Base-by-base conservation (phyloP, 1,139 yeast species). In the Groenewaldozyma sp. region DNA sequence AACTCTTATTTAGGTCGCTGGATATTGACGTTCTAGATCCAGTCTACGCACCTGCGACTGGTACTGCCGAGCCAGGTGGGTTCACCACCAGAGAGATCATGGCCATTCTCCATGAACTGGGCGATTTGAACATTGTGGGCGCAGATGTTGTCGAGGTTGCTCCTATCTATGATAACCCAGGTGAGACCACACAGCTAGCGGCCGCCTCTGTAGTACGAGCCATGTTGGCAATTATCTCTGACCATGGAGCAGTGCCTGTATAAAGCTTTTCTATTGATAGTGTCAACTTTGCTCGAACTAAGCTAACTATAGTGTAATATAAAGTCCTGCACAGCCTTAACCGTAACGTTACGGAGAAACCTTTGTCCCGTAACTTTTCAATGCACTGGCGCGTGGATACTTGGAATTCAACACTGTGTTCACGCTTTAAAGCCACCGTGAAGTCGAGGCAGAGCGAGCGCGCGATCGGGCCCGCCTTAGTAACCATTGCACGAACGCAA, bases 61-160 rank as follows among this genome's bases (percentile, higher is more conserved):
- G 93, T 3, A 82, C 93, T 2, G 81, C 78, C 46, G 93, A 82
- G 60, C 78, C 83, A 2, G 93, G 93, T 42, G 93, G 93, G 41
- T 73, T 81, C 69, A 63, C 82, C 38, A 82, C 88, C 5, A 67
- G 93, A 46, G 93, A 82, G 55, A 66, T 82, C 43, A 65, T 80
- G 43, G 67, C 75, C 43, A 67, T 82, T 21, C 64, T 82, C 43
- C 70, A 87, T 51, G 65, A 65, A 7, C 61, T 82, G 34, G 81
- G 78, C 24, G 64, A 65, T 3, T 62, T 81, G 51, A 73, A 76
- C 41, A 50, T 82, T 16, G 82, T 82, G 34, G 93, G 91, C 31
- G 88, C 82, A 5, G 93, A 82, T 58, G 69, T 82, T 13, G 91
- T 82, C 14, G 91, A 82, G 54, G 93, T 82, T 3, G 68, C 82